These are phyloP conservation scores for Letharia lupina DNA, from an alignment of 495 filamentous ascomycete genomes.

Conservation along the genomic window DNA sequence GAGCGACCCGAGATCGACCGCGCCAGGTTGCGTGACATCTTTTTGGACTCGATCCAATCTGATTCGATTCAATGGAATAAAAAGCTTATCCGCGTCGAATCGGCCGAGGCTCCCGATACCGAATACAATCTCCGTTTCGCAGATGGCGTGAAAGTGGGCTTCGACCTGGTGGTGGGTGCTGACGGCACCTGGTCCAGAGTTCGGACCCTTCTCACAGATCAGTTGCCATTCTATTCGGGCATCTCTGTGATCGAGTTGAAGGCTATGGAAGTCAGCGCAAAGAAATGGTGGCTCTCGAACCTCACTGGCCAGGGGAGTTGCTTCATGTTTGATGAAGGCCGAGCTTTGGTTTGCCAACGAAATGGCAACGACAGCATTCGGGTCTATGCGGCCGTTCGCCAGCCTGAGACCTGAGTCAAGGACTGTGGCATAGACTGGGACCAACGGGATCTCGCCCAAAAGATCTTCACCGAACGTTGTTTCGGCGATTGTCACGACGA, in stretches of 20 bases:
- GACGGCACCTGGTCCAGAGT: conserved; percentile 40
- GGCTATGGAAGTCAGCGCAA: conserved; percentile 26
- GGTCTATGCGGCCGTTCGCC: conserved; percentile 26
- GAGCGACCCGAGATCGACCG: no score
- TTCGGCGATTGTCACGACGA: conserved; percentile 26
- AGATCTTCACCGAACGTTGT: conserved; percentile 14
- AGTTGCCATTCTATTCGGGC: conserved; percentile 43
- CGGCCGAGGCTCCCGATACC: no score
- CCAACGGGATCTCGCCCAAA: conserved; percentile 7
- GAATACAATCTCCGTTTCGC: no score
- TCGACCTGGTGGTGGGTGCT: no score
- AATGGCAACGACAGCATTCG: conserved; percentile 38
- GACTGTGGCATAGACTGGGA: conserved; percentile 28
- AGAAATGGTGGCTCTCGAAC: conserved; percentile 29
- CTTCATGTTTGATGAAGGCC: conserved; percentile 34
- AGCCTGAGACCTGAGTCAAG: conserved; percentile 32
- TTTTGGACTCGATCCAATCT: no score
- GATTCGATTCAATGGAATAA: no score
- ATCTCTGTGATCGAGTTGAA: conserved; percentile 33
- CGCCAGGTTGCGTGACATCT: no score
- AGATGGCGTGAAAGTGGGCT: no score
- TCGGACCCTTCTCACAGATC: conserved; percentile 36
- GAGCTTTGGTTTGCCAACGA: conserved; percentile 36
- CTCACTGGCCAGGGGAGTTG: conserved; percentile 37
- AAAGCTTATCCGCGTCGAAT: no score